Percentiles rank a stretch among this genome's conserved stretches.
Evolutionary conservation across 495 filamentous ascomycete species (phyloP).

Genomic region (Daldinia grandis): DNA sequence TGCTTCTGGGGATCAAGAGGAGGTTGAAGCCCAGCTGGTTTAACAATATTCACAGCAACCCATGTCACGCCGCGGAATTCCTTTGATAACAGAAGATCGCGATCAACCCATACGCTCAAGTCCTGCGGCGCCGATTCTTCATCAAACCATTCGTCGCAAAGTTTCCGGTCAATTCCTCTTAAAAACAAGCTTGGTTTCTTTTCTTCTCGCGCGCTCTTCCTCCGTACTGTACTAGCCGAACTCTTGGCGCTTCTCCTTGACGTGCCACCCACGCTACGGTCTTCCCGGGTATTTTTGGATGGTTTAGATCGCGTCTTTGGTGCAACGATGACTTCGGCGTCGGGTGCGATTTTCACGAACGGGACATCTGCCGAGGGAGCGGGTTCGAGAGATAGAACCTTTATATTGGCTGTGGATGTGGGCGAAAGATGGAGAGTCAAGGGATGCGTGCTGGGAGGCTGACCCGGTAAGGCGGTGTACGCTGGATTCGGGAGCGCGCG

Average conservation of each 20-base stretch:
- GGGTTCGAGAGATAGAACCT: slow-evolving; percentile 79
- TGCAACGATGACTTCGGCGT: slow-evolving; percentile 95
- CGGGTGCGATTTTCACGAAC: slow-evolving; percentile 90
- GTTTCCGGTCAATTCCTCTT: slow-evolving; percentile 73
- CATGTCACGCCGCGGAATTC: slow-evolving; percentile 76
- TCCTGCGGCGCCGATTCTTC: slow-evolving; percentile 64
- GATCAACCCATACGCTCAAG: slow-evolving; percentile 83
- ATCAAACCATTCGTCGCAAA: slow-evolving; percentile 78
- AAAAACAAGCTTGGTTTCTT: slow-evolving; percentile 74
- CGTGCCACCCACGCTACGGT: slow-evolving; percentile 73
- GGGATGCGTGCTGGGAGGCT: slow-evolving; percentile 68
- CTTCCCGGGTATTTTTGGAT: slow-evolving; percentile 61
- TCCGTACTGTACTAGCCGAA: slow-evolving; percentile 69
- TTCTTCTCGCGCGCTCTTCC: slow-evolving; percentile 67
- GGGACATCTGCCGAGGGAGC: slow-evolving; percentile 71
- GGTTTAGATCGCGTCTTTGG: slow-evolving; percentile 73
- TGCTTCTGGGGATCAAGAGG: slow-evolving; percentile 78
- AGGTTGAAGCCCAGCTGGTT: slow-evolving; percentile 78
- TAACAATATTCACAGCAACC: slow-evolving; percentile 79
- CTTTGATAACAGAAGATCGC: slow-evolving; percentile 67
- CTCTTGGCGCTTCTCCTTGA: slow-evolving; percentile 78
- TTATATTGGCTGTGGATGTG: slow-evolving; percentile 93
- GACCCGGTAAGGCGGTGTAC: slow-evolving; percentile 59
- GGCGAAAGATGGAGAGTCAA: slow-evolving; percentile 92
- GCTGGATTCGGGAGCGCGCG: slow-evolving; percentile 87